Evolutionary conservation across 352 stramenopile genomes (phyloP), one percentile per base, ranked within the genome.

Genomic region (Phytophthora chlamydospora): DNA sequence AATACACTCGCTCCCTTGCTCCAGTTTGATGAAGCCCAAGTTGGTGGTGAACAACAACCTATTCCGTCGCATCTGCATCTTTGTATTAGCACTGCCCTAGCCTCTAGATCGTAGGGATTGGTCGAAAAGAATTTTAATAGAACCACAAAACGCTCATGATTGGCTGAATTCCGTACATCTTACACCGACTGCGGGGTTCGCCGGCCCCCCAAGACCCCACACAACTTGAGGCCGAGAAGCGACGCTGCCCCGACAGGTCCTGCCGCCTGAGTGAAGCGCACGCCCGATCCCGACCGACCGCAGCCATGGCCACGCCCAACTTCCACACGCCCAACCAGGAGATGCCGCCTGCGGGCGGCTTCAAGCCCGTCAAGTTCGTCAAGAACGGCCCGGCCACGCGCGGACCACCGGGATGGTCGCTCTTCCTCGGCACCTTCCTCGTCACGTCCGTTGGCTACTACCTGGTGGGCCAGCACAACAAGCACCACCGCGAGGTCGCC

Each of bases 321-420:
- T 93, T 85, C 73, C 67, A 75, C 34, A 40, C 69, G 36, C 70
- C 84, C 24, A 90, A 83, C 65, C 86, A 95, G 75, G 86, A 95
- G 67, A 93, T 95, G 86, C 86, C 86, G 42, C 86, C 86, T 8
- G 63, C 76, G 45, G 84, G 84, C 48, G 86, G 86, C 69, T 95
- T 92, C 74, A 83, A 85, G 56, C 64, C 75, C 33, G 56, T 88
- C 63, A 85, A 83, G 67, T 90, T 80, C 58, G 68, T 75, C 47
- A 86, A 79, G 64, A 83, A 80, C 62, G 71, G 82, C 47, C 86
- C 86, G 13, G 76, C 75, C 10, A 76, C 67, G 48, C 86, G 86
- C 49, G 86, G 86, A 50, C 86, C 84, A 48, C 86, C 86, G 16
- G 86, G 86, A 57, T 95, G 86, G 86, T 74, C 73, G 45, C 66